phyloP scores from a whole-genome alignment of 2,329 filamentous ascomycete genomes.

The Pseudocercospora crystallina region DNA sequence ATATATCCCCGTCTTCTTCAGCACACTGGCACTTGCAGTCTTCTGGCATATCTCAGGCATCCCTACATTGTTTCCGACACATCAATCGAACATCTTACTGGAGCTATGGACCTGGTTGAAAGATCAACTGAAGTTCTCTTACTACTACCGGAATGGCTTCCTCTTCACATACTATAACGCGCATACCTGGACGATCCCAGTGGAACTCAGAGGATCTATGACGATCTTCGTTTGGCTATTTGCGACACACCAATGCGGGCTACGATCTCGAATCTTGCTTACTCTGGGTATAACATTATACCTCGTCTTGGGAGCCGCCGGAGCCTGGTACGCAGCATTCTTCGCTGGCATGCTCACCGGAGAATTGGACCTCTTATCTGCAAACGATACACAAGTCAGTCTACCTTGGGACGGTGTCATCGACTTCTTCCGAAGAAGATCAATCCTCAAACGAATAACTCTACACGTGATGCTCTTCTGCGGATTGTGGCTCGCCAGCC shows the following conservation, averaged over 20 bases:
- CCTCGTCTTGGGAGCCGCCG: conserved; percentile 34
- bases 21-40: conserved; percentile 55
- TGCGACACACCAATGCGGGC: conserved; percentile 44
- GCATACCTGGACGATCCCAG: conserved; percentile 60
- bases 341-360: conserved; percentile 60
- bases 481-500: conserved; percentile 25
- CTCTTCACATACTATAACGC: conserved; percentile 31
- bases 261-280: conserved; percentile 18
- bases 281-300: conserved; percentile 22
- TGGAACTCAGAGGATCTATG: conserved; percentile 64
- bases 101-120: conserved; percentile 52
- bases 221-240: conserved; percentile 59
- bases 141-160: conserved; percentile 54
- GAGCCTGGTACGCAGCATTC: conserved; percentile 62
- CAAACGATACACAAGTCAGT: conserved; percentile 13
- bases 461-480: conserved; percentile 22
- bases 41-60: conserved; percentile 56
- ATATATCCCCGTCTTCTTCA: conserved; percentile 53
- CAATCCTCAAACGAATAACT: conserved; percentile 13
- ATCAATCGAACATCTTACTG: conserved; percentile 44
- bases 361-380: conserved; percentile 59
- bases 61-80: conserved; percentile 35
- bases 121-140: conserved; percentile 68
- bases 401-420: conserved; percentile 21
- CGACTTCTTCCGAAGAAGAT: conserved; percentile 15